These are phyloP conservation scores for Bryopsis sp. DNA, from an alignment of 139 green algal species.

Conservation along the genomic window DNA sequence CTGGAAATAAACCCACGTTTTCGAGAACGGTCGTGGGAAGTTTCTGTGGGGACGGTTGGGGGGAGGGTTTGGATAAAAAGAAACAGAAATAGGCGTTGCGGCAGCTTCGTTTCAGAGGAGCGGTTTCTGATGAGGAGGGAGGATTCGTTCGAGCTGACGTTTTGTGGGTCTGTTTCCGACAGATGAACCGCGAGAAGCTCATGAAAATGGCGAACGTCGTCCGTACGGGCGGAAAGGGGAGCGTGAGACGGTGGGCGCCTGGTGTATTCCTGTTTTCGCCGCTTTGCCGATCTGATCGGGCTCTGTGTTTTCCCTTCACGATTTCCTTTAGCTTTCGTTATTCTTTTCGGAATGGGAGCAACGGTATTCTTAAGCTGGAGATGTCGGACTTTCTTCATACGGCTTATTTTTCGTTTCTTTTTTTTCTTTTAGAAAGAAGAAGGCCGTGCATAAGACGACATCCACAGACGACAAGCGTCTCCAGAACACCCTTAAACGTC, in stretches of 20 bases:
- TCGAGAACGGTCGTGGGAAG: too few relatives aligned
- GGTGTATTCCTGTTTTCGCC: neutral
- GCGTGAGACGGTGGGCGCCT: slow-evolving; percentile 59
- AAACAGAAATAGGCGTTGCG: too few relatives aligned
- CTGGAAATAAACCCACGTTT: too few relatives aligned
- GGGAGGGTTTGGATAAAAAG: too few relatives aligned
- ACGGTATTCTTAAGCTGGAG: neutral
- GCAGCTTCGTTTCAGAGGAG: too few relatives aligned
- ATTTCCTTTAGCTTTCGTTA: neutral
- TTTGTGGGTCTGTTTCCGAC: too few relatives aligned
- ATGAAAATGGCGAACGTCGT: slow-evolving; percentile 85
- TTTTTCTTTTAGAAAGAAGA: slow-evolving; percentile 86
- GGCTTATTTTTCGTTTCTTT: neutral
- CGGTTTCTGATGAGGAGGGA: too few relatives aligned
- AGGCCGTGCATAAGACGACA: slow-evolving; percentile 93
- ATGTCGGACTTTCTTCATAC: neutral
- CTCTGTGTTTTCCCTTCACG: neutral
- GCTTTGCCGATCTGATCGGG: neutral
- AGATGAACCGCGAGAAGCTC: slow-evolving; percentile 92
- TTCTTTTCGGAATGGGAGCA: neutral
- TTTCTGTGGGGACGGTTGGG: too few relatives aligned
- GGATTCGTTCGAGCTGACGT: too few relatives aligned
- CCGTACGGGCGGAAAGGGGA: slow-evolving; percentile 91
- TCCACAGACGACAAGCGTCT: slow-evolving; percentile 95
- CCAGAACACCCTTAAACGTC: slow-evolving; percentile 91